Conservation (phyloP, 805 yeast genomes). For the Wickerhamiella musiphila region DNA sequence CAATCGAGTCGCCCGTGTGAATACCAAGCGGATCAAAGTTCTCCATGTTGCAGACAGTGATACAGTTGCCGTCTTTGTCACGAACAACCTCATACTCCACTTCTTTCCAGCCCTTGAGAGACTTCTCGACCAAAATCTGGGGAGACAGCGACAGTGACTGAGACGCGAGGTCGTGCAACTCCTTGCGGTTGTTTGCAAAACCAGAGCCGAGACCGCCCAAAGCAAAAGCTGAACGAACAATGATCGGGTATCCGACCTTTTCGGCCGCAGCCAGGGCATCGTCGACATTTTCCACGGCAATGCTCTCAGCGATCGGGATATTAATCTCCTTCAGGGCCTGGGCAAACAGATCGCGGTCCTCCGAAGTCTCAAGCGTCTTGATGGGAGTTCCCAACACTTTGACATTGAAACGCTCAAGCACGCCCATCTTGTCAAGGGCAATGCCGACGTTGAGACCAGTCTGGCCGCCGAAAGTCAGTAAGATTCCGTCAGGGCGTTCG, state of each 20-base stretch:
- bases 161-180: constrained; percentile 72
- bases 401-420: constrained; percentile 74
- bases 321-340: constrained; percentile 87
- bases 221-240: constrained; percentile 94
- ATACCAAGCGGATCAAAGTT: constrained; percentile 96
- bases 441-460: constrained; percentile 95
- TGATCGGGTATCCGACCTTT: constrained; percentile 81
- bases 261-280: constrained; percentile 87
- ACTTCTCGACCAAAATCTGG: constrained; percentile 89
- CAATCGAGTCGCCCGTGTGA: constrained; percentile 98
- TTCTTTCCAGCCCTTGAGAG: constrained; percentile 98
- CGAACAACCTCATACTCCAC: constrained; percentile 97
- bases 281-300: constrained; percentile 86
- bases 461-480: constrained; percentile 96
- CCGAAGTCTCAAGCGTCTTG: constrained; percentile 86
- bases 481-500: constrained; percentile 90
- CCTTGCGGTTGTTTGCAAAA: constrained; percentile 69
- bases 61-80: constrained; percentile 91
- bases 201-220: constrained; percentile 97
- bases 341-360: constrained; percentile 92
- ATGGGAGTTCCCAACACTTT: constrained; percentile 97
- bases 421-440: constrained; percentile 85
- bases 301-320: constrained; percentile 92
- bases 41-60: constrained; percentile 98
- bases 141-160: constrained; percentile 83